A percentile compares a stretch with the other conserved stretches of the same genome.
Conservation (phyloP, 148 eudicot genomes). For the Talinum fruticosum region DNA sequence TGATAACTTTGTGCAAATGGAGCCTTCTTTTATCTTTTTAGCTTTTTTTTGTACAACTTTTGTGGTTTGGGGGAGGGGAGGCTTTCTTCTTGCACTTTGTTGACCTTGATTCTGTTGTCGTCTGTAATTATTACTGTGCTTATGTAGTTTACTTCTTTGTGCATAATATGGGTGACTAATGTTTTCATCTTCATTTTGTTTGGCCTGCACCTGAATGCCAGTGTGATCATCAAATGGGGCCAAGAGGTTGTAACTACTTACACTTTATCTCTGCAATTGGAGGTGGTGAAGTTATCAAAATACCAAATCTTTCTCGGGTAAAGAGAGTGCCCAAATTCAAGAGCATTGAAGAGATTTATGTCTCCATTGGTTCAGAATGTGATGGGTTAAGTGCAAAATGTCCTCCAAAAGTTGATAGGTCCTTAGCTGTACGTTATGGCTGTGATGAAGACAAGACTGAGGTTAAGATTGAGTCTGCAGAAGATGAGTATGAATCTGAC, state of each 20-base stretch:
- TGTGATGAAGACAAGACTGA: conserved; percentile 25
- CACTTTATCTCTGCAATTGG: conserved; percentile 49
- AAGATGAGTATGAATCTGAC: conserved; percentile 28
- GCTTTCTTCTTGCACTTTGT: not conserved
- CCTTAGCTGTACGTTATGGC: conserved; percentile 23
- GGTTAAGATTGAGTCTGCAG: conserved; percentile 21
- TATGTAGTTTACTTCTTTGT: not conserved
- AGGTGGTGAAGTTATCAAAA: conserved; percentile 39
- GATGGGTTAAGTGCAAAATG: conserved; percentile 9
- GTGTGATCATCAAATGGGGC: conserved; percentile 38
- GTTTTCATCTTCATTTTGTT: not conserved
- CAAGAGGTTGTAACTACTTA: conserved; percentile 44
- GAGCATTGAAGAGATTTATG: conserved; percentile 45
- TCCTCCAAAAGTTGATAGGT: conserved; percentile 30
- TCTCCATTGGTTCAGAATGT: conserved; percentile 26
- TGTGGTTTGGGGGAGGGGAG: not conserved
- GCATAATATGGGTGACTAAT: not conserved
- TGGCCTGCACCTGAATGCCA: not conserved
- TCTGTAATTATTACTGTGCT: not conserved
- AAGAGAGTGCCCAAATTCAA: conserved; percentile 41
- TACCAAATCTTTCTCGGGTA: conserved; percentile 42
- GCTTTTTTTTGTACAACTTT: not conserved
- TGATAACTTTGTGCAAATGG: not conserved
- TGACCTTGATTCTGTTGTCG: not conserved
- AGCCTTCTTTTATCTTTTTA: not conserved